Evolutionary conservation across 192 early-diverging fungal genomes (phyloP).

Genomic region (Backusella australiensis): DNA sequence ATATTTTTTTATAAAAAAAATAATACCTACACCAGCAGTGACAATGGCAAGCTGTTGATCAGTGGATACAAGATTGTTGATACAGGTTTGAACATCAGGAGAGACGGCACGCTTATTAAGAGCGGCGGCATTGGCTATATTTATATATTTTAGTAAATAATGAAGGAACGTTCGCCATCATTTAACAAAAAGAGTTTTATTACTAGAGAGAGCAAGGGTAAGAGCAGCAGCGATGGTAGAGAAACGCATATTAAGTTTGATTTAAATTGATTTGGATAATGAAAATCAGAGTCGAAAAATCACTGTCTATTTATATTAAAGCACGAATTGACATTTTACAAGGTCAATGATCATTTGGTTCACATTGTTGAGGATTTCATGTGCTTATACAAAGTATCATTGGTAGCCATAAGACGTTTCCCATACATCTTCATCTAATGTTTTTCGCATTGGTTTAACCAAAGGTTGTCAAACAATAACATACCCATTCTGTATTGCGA

Average conservation of each 20-base stretch:
- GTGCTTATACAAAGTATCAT: background rate
- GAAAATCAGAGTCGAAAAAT: background rate
- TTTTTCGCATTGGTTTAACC: background rate
- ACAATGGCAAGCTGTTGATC: background rate
- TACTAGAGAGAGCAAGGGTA: constrained; percentile 6
- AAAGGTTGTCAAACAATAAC: background rate
- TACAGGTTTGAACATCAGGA: background rate
- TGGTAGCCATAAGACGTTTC: background rate
- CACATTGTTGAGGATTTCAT: background rate
- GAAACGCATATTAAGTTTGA: constrained; percentile 7
- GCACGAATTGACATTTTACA: background rate
- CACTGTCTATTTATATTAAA: background rate
- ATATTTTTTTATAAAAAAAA: background rate
- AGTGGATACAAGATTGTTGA: background rate
- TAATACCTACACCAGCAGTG: background rate
- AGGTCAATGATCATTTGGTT: background rate
- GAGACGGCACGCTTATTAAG: constrained; percentile 2
- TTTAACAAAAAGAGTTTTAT: background rate
- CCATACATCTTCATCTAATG: background rate
- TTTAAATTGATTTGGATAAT: background rate
- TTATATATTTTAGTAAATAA: background rate
- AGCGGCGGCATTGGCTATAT: constrained; percentile 4
- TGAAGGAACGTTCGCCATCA: background rate
- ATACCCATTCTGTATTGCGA: too few species aligned
- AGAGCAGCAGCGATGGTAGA: background rate